A percentile compares a stretch with the other conserved stretches of the same genome.
Conservation (phyloP, 228 moss, liverwort and hornwort species). For the Sphagnum fallax region DNA sequence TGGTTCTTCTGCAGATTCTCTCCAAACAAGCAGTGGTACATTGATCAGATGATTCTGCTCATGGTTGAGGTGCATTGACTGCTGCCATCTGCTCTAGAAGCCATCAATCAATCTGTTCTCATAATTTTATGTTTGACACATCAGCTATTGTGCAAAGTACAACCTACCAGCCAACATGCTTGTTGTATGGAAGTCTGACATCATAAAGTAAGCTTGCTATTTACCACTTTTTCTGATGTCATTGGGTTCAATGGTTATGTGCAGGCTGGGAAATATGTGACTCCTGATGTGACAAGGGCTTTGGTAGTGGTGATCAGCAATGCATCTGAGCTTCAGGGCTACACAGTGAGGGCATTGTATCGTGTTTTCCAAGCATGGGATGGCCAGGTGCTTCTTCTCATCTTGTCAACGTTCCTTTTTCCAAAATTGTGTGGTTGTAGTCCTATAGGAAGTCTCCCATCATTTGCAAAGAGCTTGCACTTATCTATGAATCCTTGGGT, state of each 20-base stretch:
- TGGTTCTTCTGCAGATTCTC: slow-evolving; percentile 28
- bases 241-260: not conserved
- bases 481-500: not conserved
- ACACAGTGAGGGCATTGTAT: slow-evolving; percentile 36
- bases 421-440: not conserved
- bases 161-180: not conserved
- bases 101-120: not conserved
- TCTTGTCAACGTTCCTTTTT: not conserved
- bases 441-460: not conserved
- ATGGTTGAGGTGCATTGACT: slow-evolving; percentile 36
- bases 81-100: not conserved
- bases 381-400: slow-evolving; percentile 35
- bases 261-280: slow-evolving; percentile 51
- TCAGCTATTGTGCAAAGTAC: not conserved
- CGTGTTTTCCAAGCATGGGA: slow-evolving; percentile 30
- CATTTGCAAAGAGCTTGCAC: not conserved
- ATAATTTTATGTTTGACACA: not conserved
- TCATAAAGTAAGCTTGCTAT: not conserved
- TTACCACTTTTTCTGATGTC: not conserved
- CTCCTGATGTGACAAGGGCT: slow-evolving; percentile 40
- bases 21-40: slow-evolving; percentile 57
- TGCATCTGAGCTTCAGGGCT: slow-evolving; percentile 56
- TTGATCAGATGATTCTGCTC: slow-evolving; percentile 46
- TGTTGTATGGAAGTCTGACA: not conserved
- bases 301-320: slow-evolving; percentile 47